Percentiles rank a stretch among this genome's conserved stretches.
Conservation (phyloP, 2,329 filamentous ascomycete species). For the Aspergillus japonicus region DNA sequence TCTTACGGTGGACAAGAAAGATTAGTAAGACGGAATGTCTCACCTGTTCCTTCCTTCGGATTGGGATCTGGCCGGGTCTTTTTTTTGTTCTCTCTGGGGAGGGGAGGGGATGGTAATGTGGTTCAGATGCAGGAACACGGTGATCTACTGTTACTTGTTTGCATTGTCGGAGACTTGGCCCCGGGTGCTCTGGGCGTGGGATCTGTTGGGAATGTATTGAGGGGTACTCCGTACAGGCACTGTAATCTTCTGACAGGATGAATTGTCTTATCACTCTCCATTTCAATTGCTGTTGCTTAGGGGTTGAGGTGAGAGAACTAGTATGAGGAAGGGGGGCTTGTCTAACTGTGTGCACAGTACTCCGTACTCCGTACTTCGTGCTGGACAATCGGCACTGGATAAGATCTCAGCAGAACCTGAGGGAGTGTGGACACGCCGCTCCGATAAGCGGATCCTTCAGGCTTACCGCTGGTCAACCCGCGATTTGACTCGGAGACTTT, state of each 20-base stretch:
- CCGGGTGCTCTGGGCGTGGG: neutral
- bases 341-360: too few relatives aligned
- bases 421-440: neutral
- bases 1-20: neutral
- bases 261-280: too few relatives aligned
- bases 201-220: neutral
- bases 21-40: conserved; percentile 13
- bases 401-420: too few relatives aligned
- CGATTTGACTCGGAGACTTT: neutral
- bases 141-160: conserved; percentile 11
- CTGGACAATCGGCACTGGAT: too few relatives aligned
- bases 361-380: too few relatives aligned
- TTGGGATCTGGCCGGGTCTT: conserved; percentile 17
- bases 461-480: neutral
- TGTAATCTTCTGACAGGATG: too few relatives aligned
- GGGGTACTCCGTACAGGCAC: too few relatives aligned
- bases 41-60: neutral
- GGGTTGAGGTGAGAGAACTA: too few relatives aligned
- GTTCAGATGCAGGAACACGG: conserved; percentile 16
- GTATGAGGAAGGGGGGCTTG: too few relatives aligned
- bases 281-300: too few relatives aligned
- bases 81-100: conserved; percentile 1
- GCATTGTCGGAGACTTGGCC: neutral
- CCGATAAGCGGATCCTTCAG: neutral
- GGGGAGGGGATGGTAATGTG: neutral